Evolutionary conservation across 176 grass and related monocot species (phyloP).

Genomic region (Eragrostis nindensis): DNA sequence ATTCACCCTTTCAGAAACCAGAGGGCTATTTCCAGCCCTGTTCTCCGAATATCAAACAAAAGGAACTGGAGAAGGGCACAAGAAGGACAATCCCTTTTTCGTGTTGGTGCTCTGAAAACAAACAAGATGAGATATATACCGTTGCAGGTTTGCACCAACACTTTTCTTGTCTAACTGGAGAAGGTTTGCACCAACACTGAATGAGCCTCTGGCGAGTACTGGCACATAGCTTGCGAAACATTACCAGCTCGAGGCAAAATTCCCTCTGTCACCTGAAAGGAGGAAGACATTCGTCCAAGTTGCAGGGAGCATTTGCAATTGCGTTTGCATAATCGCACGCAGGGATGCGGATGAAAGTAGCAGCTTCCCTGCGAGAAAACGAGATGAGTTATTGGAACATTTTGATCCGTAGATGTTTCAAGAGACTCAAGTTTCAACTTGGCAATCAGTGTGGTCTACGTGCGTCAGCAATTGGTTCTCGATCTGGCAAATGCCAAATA

Average conservation of each 20-base stretch:
- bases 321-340: constrained; percentile 18
- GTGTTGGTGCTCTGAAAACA: constrained; percentile 3
- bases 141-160: neutral
- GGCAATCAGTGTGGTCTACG: neutral
- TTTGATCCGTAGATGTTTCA: constrained; percentile 16
- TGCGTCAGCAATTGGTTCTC: constrained; percentile 37
- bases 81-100: constrained; percentile 23
- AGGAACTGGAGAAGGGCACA: neutral
- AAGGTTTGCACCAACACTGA: constrained; percentile 6
- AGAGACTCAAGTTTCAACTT: no score
- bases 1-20: no score
- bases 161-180: no score
- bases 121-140: neutral
- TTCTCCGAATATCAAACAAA: neutral
- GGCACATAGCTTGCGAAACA: constrained; percentile 11
- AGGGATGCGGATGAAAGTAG: constrained; percentile 4
- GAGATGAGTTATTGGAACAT: constrained; percentile 13
- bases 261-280: constrained; percentile 33
- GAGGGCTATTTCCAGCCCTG: no score
- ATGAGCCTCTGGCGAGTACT: constrained; percentile 16
- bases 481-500: constrained; percentile 21
- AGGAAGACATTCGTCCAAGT: constrained; percentile 29
- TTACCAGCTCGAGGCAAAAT: constrained; percentile 16
- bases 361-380: neutral
- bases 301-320: constrained; percentile 21